A percentile compares a stretch with the other conserved stretches of the same genome.
These are phyloP conservation scores for Globisporangium cederbergense DNA, from an alignment of 352 stramenopile genomes.

Conservation along the genomic window DNA sequence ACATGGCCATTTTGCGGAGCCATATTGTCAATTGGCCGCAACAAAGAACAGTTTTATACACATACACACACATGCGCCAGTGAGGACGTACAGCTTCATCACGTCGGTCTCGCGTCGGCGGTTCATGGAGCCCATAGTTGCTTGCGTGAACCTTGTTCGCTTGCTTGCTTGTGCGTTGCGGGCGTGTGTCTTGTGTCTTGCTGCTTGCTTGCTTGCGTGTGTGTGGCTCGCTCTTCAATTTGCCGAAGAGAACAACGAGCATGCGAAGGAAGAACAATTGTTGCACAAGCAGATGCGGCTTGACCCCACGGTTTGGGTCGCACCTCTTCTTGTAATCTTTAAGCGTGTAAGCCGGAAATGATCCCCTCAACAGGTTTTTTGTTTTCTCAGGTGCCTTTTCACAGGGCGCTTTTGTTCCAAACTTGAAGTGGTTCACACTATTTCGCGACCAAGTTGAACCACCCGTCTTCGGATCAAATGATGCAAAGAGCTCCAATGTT, in stretches of 20 bases:
- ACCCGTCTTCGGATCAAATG: neutral
- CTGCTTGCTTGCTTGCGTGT: neutral
- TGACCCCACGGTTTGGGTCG: constrained; percentile 23
- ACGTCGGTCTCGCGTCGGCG: constrained; percentile 87
- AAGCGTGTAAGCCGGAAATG: constrained; percentile 24
- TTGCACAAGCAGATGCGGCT: neutral
- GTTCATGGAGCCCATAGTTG: constrained; percentile 62
- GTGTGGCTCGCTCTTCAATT: constrained; percentile 14
- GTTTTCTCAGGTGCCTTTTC: constrained; percentile 16
- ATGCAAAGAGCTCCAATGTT: neutral
- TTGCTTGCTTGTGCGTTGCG: neutral
- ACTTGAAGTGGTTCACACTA: constrained; percentile 9
- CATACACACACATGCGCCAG: neutral
- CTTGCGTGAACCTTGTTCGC: neutral
- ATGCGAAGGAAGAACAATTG: constrained; percentile 19
- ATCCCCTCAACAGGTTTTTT: constrained; percentile 11
- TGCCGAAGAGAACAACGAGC: constrained; percentile 8
- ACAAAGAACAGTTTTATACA: neutral
- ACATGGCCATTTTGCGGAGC: neutral
- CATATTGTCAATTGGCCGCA: constrained; percentile 3
- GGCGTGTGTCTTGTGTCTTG: neutral
- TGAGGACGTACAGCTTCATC: constrained; percentile 80
- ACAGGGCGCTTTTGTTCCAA: constrained; percentile 5
- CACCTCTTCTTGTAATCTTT: constrained; percentile 23
- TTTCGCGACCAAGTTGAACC: neutral